These are phyloP conservation scores for Penicillium riverlandense DNA, from an alignment of 495 filamentous ascomycete species.

Conservation along the genomic window DNA sequence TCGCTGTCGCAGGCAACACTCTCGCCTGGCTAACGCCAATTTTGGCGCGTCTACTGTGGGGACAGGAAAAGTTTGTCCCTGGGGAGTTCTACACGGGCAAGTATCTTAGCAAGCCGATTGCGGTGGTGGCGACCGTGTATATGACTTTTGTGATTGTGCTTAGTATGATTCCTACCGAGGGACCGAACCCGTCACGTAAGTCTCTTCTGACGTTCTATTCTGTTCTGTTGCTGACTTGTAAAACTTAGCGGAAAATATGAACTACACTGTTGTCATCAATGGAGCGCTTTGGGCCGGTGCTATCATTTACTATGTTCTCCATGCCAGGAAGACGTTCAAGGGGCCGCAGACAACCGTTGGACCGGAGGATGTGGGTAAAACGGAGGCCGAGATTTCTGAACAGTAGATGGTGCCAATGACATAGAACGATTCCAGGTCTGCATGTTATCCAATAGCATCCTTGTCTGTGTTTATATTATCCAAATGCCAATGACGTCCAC, in stretches of 20 bases:
- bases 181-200: conserved; percentile 38
- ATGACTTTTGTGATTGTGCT: conserved; percentile 45
- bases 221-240: conserved; percentile 6
- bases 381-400: not conserved
- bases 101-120: conserved; percentile 42
- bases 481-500: no score
- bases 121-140: conserved; percentile 45
- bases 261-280: conserved; percentile 61
- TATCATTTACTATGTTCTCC: conserved; percentile 54
- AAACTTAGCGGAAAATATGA: conserved; percentile 45
- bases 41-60: conserved; percentile 56
- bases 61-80: conserved; percentile 52
- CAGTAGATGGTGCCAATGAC: no score
- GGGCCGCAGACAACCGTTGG: conserved; percentile 61
- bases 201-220: not conserved
- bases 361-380: conserved; percentile 17
- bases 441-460: no score
- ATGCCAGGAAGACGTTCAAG: conserved; percentile 64
- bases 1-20: conserved; percentile 55
- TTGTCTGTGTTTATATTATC: no score
- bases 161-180: conserved; percentile 47
- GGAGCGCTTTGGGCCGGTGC: conserved; percentile 53
- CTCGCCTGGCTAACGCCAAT: conserved; percentile 60
- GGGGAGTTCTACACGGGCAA: conserved; percentile 55
- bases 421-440: no score